Evolutionary conservation across 306 rosid genomes (phyloP), one percentile per base, ranked within the genome.

Genomic region (Malus orientalis): DNA sequence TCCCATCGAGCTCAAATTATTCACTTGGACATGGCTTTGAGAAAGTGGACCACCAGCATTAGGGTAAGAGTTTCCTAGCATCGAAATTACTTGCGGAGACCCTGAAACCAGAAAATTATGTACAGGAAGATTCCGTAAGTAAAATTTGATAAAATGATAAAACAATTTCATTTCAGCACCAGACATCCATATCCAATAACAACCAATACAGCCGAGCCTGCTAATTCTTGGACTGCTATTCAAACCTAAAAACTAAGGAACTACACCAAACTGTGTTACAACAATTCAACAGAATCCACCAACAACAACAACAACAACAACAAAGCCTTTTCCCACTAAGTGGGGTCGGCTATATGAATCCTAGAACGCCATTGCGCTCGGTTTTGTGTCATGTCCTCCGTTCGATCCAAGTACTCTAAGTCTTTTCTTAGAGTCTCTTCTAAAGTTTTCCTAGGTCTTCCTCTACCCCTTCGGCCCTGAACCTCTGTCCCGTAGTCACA

Each of bases 11-110:
- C 83, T 90, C 82, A 94, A 80, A 84, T 79, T 92, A 88, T 83
- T 89, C 61, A 89, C 83, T 83, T 95, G 97, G 54, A 91, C 87
- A 74, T 96, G 98, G 84, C 79, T 85, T 87, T 92, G 99, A 38
- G 97, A 91, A 80, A 87, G 93, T 4, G 88, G 92, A 72, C 96
- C 99, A 77, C 97, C 98, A 67, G 90, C 90, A 78, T 75, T 58
- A 32, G 96, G 92, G 87, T 92, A 95, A 62, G 99, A 91, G 85
- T 81, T 95, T 67, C 98, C 90, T 69, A 91, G 78, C 97, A 96
- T 89, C 59, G 99, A 92, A 47, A 96, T 83, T 58, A 91, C 91
- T 84, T 96, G 99, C 0, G 93, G 92, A 81, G 99, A 91, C 75
- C 99, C 99, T 96, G 93, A 79, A 83, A 71, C 80, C 51, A 87